Base-by-base conservation (phyloP, 371 early-diverging fungal genomes). In the Mucor saturninus region DNA sequence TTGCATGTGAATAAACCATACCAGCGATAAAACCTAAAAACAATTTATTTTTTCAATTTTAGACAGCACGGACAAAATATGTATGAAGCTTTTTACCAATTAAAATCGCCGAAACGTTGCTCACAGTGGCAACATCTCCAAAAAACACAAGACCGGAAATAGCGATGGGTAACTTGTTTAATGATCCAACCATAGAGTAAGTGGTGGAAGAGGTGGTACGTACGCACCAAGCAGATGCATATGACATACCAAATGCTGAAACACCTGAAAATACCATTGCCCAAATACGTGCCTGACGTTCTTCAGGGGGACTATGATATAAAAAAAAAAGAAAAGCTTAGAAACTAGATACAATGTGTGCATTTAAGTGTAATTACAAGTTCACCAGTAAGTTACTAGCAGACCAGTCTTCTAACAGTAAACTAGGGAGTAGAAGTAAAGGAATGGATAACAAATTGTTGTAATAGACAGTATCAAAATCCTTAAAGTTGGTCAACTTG, bases 121-220 rank as follows among this genome's bases (percentile, higher is more conserved):
- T 91, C 29, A 86, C 69, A 0, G 95, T 92, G 31, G 93, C 89
- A 15, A 90, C 89, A 68, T 94, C 97, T 42, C 89, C 88, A 75
- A 98, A 94, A 76, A 97, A 96, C 11, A 98, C 57, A 83, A 99
- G 94, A 29, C 99, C 99, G 52, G 94, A 91, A 37, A 95, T 77
- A 4, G 99, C 95, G 45, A 99, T 93, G 3, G 99, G 96, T 29
- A 99, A 83, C 74, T 99, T 99, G 80, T 99, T 99, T 38, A 99
- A 83, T 1, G 99, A 97, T 15, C 99, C 99, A n/a, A 96, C 93
- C 99, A 99, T 99, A 50, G 93, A 93, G 75, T 97, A 95, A 0
- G 99, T 98, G 5, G 99, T 99, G 3, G 98, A 95, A 0, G 90
- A 88, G 10, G 99, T 95, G 4, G 93, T 90, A 56, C 98, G 90